Evolutionary conservation across 495 filamentous ascomycete genomes (phyloP).

Genomic region (Astrocystis sublimbata): DNA sequence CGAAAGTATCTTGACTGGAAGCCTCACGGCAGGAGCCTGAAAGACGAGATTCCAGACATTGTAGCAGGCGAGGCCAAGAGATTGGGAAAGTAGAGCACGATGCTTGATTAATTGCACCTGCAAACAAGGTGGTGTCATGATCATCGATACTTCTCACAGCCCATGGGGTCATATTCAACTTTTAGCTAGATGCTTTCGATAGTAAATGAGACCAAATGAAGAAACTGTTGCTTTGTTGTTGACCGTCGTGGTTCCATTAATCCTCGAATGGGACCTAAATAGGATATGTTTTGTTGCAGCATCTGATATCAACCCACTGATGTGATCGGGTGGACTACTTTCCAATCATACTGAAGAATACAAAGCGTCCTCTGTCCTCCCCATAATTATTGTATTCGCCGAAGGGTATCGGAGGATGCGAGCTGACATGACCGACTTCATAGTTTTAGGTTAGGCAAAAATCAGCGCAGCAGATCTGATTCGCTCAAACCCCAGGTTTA

Average conservation of each 20-base stretch:
- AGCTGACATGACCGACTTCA: not conserved
- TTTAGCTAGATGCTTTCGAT: no score
- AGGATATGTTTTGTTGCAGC: no score
- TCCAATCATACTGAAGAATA: not conserved
- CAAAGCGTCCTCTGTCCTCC: not conserved
- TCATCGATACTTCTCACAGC: not conserved
- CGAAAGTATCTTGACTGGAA: conserved; percentile 63
- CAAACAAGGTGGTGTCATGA: not conserved
- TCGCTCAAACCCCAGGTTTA: not conserved
- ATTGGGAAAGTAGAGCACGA: conserved; percentile 28
- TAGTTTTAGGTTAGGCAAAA: not conserved
- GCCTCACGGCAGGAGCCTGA: conserved; percentile 49
- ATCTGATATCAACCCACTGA: no score
- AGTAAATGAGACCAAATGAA: no score
- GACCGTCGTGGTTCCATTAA: no score
- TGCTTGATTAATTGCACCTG: not conserved
- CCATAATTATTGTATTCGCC: not conserved
- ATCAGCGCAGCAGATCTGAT: not conserved
- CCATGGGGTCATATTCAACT: no score
- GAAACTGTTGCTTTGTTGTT: no score
- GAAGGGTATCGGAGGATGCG: not conserved
- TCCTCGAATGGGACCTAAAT: no score
- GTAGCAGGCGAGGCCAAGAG: conserved; percentile 52
- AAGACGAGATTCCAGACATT: conserved; percentile 52
- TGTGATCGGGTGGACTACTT: not conserved